Base-by-base conservation (phyloP, 2,329 filamentous ascomycete species). In the Chrysoporthe austroafricana region DNA sequence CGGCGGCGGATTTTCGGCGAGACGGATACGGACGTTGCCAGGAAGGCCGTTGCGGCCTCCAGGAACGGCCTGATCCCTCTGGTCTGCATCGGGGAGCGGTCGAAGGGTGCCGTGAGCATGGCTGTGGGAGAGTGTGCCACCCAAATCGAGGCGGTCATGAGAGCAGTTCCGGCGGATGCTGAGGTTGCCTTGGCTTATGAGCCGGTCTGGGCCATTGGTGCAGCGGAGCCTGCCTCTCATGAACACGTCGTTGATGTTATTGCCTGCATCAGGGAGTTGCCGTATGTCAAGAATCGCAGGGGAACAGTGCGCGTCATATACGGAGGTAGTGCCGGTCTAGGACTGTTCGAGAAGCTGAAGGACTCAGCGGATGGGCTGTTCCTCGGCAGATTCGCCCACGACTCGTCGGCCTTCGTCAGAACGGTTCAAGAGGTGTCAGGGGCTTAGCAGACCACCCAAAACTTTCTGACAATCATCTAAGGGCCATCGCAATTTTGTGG, bases 191-290 rank as follows among this genome's bases (percentile, higher is more conserved):
- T 96, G 67, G 93, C 93, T 0, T 96, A 96, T 75, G 93, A 96
- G 81, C 93, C 93, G 8, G 92, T 96, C 1, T 96, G 93, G 93
- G 93, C 93, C 0, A 96, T 96, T 77, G 93, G 93, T 0, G 89
- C 92, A 11, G 81, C 85, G 1, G 82, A 90, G 73, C 92, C 93
- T 2, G 93, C 93, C 0, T 85, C 85, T 8, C 86, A 89, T 21
- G 88, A 90, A 70, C 90, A 96, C 75, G 91, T 96, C 0, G 85
- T 90, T 4, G 85, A 83, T 48, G 91, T 96, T 1, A 89, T 91
- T 18, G 84, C 84, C 73, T 87, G 86, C 21, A 83, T 94, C 61
- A 84, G 90, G 64, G 74, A 74, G 6, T 77, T 87, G 13, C 83
- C 86, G 36, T 80, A 85, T 64, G 79, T 88, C 7, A 78, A 78